Evolutionary conservation across 1,284 basidiomycete species (phyloP).

Genomic region (Puccinia hordei): DNA sequence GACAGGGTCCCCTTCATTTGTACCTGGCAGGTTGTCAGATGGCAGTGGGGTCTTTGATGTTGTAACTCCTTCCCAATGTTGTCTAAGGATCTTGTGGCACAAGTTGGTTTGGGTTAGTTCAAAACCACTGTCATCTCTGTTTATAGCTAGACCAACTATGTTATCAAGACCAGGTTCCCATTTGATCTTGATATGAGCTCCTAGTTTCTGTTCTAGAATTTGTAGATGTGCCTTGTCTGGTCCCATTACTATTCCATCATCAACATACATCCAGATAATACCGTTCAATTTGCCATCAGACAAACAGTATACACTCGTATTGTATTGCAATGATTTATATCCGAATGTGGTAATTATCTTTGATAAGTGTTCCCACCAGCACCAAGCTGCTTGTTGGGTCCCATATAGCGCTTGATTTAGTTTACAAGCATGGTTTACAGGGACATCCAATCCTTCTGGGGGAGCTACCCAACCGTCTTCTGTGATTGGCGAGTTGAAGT

Average conservation of each 20-base stretch:
- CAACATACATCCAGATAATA: constrained; percentile 25
- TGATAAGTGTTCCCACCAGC: constrained; percentile 27
- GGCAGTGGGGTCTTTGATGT: background rate
- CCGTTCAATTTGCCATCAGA: background rate
- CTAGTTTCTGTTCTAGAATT: background rate
- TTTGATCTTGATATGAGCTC: background rate
- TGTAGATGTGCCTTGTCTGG: background rate
- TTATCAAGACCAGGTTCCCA: background rate
- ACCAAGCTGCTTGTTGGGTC: constrained; percentile 4
- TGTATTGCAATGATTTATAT: background rate
- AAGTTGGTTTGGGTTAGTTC: no score
- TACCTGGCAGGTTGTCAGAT: background rate
- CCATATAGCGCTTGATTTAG: constrained; percentile 30
- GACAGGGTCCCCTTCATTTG: background rate
- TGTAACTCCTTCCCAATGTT: background rate
- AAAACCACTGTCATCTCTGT: background rate
- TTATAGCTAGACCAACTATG: background rate
- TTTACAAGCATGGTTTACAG: background rate
- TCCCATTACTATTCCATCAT: constrained; percentile 2
- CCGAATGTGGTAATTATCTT: background rate
- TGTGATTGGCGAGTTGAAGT: constrained; percentile 15
- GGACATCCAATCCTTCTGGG: background rate
- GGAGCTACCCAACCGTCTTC: constrained; percentile 21
- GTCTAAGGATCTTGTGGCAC: background rate
- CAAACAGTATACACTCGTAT: background rate